These are phyloP conservation scores for Cicer judaicum DNA, from an alignment of 306 rosid species.

Conservation along the genomic window DNA sequence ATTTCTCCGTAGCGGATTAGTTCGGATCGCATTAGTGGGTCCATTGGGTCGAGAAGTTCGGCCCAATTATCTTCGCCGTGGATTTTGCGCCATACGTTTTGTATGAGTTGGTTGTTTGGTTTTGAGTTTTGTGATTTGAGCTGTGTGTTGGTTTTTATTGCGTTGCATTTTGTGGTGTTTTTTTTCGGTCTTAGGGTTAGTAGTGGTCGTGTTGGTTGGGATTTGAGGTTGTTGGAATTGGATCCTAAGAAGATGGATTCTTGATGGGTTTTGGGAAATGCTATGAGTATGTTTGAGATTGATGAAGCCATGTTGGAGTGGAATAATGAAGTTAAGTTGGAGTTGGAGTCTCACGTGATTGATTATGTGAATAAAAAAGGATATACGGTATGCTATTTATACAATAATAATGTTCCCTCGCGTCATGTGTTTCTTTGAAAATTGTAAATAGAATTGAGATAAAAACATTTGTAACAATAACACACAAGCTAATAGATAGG, in stretches of 20 bases:
- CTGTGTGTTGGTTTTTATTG: slow-evolving; percentile 24
- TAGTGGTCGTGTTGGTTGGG: neutral
- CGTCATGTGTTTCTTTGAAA: too few species aligned
- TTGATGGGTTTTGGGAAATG: slow-evolving; percentile 35
- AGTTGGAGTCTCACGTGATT: neutral
- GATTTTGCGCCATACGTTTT: slow-evolving; percentile 66
- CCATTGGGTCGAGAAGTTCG: slow-evolving; percentile 76
- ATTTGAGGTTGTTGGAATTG: slow-evolving; percentile 4
- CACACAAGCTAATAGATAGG: too few species aligned
- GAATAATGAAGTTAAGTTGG: neutral
- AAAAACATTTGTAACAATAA: too few species aligned
- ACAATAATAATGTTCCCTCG: neutral
- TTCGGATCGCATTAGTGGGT: slow-evolving; percentile 64
- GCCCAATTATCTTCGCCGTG: slow-evolving; percentile 78
- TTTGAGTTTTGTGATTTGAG: slow-evolving; percentile 16
- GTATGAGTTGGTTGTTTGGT: neutral
- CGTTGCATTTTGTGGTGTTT: neutral
- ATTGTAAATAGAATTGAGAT: too few species aligned
- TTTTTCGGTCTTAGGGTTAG: neutral
- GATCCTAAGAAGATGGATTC: neutral
- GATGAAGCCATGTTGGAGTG: slow-evolving; percentile 50
- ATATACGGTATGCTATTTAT: neutral
- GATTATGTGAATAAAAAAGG: neutral
- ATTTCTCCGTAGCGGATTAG: slow-evolving; percentile 84
- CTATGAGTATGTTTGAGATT: slow-evolving; percentile 38